A percentile compares a stretch with the other conserved stretches of the same genome.
phyloP scores from a whole-genome alignment of 805 yeast species.

The Hanseniaspora lindneri region DNA sequence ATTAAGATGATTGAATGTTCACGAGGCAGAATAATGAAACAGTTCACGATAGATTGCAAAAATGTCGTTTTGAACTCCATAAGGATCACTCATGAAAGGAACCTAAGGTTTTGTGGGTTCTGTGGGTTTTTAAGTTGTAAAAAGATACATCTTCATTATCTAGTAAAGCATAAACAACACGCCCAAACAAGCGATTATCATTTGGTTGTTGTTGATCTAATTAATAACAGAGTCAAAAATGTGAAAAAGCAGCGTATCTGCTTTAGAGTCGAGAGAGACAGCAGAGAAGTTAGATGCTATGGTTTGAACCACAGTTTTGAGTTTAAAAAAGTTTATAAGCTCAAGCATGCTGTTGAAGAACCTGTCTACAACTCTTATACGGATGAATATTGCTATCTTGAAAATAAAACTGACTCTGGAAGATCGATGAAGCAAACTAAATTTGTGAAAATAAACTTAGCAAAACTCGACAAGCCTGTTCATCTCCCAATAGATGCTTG shows the following conservation, averaged over 20 bases:
- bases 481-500: not conserved
- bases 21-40: slow-evolving; percentile 1
- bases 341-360: not conserved
- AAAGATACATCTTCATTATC: slow-evolving; percentile 61
- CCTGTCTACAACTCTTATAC: slow-evolving; percentile 5
- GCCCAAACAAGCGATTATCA: slow-evolving; percentile 19
- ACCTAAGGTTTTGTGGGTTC: slow-evolving; percentile 68
- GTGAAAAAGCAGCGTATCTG: slow-evolving; percentile 71
- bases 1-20: slow-evolving; percentile 2
- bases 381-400: slow-evolving; percentile 3
- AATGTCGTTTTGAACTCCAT: slow-evolving; percentile 30
- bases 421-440: too few relatives aligned
- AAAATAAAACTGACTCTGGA: too few relatives aligned
- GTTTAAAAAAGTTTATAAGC: slow-evolving; percentile 43
- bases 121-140: slow-evolving; percentile 80
- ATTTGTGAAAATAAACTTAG: slow-evolving; percentile 3
- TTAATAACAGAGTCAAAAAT: slow-evolving; percentile 44
- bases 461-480: not conserved
- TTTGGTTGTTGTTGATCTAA: slow-evolving; percentile 57
- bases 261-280: slow-evolving; percentile 82
- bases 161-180: slow-evolving; percentile 40
- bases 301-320: slow-evolving; percentile 71
- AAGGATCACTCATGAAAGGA: slow-evolving; percentile 67
- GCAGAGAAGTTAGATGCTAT: slow-evolving; percentile 77
- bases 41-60: not conserved